These are phyloP conservation scores for Astragalus membranaceus DNA, from an alignment of 306 rosid genomes.

Conservation along the genomic window DNA sequence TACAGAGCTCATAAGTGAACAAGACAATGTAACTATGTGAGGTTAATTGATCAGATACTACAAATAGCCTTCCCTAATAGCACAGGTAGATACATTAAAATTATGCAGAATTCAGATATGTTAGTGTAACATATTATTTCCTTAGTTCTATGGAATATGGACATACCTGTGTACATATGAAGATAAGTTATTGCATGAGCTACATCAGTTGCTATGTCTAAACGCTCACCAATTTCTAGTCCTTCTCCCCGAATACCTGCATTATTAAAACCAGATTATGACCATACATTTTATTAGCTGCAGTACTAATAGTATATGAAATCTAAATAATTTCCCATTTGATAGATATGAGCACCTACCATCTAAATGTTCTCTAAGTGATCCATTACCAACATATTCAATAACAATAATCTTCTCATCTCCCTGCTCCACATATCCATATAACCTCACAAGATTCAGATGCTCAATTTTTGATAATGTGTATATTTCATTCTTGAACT, in stretches of 20 bases:
- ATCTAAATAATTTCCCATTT: not conserved
- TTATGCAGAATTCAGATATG: not conserved
- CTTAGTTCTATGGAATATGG: not conserved
- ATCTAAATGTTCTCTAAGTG: slow-evolving; percentile 82
- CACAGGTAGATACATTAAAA: not conserved
- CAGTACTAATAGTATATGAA: not conserved
- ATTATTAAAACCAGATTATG: slow-evolving; percentile 4
- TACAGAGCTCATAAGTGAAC: not conserved
- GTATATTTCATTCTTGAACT: slow-evolving; percentile 81
- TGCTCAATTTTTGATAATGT: slow-evolving; percentile 88
- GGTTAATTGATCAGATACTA: not conserved
- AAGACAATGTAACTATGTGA: not conserved
- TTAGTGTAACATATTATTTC: not conserved
- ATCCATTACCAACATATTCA: slow-evolving; percentile 79
- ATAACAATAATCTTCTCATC: slow-evolving; percentile 78
- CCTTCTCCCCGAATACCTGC: slow-evolving; percentile 64
- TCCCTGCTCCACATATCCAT: slow-evolving; percentile 77
- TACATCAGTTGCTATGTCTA: slow-evolving; percentile 89
- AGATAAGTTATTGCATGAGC: slow-evolving; percentile 97
- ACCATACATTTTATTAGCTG: not conserved
- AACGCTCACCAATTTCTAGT: slow-evolving; percentile 71
- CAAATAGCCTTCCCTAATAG: not conserved
- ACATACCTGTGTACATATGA: slow-evolving; percentile 81
- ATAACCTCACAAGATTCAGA: slow-evolving; percentile 77
- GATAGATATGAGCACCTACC: slow-evolving; percentile 43